Evolutionary conservation across 2,329 filamentous ascomycete species (phyloP), one percentile per base, ranked within the genome.

Genomic region (Cladosporium sp.): DNA sequence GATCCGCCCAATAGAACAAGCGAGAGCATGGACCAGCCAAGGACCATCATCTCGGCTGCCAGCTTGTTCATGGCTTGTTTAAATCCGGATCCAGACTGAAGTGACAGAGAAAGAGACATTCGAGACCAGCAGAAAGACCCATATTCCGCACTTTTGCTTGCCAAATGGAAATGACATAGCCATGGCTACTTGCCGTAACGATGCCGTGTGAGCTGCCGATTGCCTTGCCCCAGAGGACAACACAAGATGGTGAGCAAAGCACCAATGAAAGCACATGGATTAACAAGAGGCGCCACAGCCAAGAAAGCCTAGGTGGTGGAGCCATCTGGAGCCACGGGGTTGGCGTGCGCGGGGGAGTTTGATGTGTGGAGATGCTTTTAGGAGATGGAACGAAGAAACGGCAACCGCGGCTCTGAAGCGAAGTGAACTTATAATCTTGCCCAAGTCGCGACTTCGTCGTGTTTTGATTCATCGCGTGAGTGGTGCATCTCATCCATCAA

Each of bases 41-140:
- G 43, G 13, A 30, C 7, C 25, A 29, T 47, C 35, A 32, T 38
- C 9, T 47, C 43, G 33, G 43, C 43, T 47, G 43, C 13, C 42
- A 16, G 32, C 32, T 35, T 16, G 32, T 35, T 7, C 12, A 35
- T 35, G 13, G 32, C 13, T 35, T 35, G 13, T 15, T n/a, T 8
- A 35, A 32, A 11, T 36, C 27, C 38, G 16, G 22, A 12, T 47
- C 22, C 16, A 35, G 25, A 19, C 16, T 12, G 18, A 25, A 33
- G 9, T 15, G 20, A 16, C 16, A 6, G 12, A 38, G 3, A n/a
- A 18, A 9, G 11, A 15, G 2, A 19, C 12, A 2, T 4, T 20
- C 20, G n/a, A n/a, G 13, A 8, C 27, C 4, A 7, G n/a, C 15
- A 3, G 12, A 47, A 18, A 38, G 15, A 7, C 16, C 25, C 25